phyloP scores from a whole-genome alignment of 495 filamentous ascomycete genomes.

The Chaetomium fimeti region DNA sequence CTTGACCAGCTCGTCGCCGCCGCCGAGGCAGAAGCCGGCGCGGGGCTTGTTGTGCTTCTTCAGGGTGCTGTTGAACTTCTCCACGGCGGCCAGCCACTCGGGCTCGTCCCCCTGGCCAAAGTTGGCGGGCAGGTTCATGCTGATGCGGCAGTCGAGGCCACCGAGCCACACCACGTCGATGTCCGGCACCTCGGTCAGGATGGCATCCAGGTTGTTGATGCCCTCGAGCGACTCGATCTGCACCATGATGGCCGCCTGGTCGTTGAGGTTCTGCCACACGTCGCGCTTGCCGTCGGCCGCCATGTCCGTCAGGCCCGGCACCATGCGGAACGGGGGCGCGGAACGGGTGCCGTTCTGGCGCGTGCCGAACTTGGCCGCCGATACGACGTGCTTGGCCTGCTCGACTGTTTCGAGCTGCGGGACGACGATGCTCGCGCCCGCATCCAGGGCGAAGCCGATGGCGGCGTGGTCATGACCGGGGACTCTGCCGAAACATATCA shows the following conservation, averaged over 20 bases:
- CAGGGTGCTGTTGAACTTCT: slow-evolving; percentile 35
- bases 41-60: slow-evolving; percentile 46
- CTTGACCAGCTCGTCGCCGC: slow-evolving; percentile 27
- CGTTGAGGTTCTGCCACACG: slow-evolving; percentile 42
- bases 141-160: slow-evolving; percentile 42
- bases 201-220: slow-evolving; percentile 54
- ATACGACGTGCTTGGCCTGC: slow-evolving; percentile 45
- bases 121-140: slow-evolving; percentile 40
- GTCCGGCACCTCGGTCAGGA: slow-evolving; percentile 47
- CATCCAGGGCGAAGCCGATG: slow-evolving; percentile 50
- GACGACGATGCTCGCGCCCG: slow-evolving; percentile 46
- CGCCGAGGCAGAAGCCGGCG: slow-evolving; percentile 28
- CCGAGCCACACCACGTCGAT: slow-evolving; percentile 50
- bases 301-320: slow-evolving; percentile 39
- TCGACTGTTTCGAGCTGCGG: slow-evolving; percentile 51
- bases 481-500: slow-evolving; percentile 27
- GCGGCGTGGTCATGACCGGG: slow-evolving; percentile 48
- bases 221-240: slow-evolving; percentile 54
- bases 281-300: slow-evolving; percentile 29
- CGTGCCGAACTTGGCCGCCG: slow-evolving; percentile 44
- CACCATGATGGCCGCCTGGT: slow-evolving; percentile 48
- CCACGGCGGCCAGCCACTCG: slow-evolving; percentile 41
- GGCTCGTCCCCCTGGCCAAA: slow-evolving; percentile 35
- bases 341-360: slow-evolving; percentile 40
- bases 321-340: slow-evolving; percentile 43